A percentile compares a stretch with the other conserved stretches of the same genome.
Conservation (phyloP, 768 basidiomycete species). For the Daedaleopsis sinensis region DNA sequence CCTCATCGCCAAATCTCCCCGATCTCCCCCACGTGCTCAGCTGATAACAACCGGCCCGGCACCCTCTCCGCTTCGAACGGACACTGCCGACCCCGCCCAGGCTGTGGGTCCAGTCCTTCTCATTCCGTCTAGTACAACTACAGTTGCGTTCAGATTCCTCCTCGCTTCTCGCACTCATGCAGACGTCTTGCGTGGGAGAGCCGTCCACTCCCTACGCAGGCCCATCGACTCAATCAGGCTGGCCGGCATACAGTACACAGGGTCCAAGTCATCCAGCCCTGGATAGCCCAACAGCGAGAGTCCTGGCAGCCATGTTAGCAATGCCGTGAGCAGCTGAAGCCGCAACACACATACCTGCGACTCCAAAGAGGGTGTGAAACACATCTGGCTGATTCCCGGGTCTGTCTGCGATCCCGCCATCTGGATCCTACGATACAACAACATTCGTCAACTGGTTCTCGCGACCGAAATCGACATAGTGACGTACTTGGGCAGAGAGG, state of each 20-base stretch:
- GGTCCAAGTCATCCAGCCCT: slow-evolving; percentile 83
- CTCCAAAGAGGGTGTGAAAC: slow-evolving; percentile 94
- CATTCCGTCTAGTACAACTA: slow-evolving; percentile 5
- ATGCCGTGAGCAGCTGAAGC: no score
- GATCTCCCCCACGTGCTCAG: not conserved
- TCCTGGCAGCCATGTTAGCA: slow-evolving; percentile 44
- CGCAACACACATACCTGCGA: slow-evolving; percentile 60
- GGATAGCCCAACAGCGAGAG: slow-evolving; percentile 89
- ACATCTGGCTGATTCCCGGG: slow-evolving; percentile 95
- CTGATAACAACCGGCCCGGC: not conserved
- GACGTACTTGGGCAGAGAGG: slow-evolving; percentile 79
- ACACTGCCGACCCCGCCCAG: not conserved
- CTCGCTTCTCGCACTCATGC: slow-evolving; percentile 5
- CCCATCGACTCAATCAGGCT: slow-evolving; percentile 68
- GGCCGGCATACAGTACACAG: slow-evolving; percentile 96
- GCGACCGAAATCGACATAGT: not conserved
- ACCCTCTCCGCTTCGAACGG: not conserved
- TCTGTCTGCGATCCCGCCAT: slow-evolving; percentile 94
- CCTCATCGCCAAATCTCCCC: not conserved
- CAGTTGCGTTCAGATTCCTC: not conserved
- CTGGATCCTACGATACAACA: slow-evolving; percentile 63
- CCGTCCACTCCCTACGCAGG: slow-evolving; percentile 67
- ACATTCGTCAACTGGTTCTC: not conserved
- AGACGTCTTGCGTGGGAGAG: slow-evolving; percentile 42
- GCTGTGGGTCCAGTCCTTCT: not conserved